These are phyloP conservation scores for Exophiala bonariae DNA, from an alignment of 2,329 filamentous ascomycete genomes.

Conservation along the genomic window DNA sequence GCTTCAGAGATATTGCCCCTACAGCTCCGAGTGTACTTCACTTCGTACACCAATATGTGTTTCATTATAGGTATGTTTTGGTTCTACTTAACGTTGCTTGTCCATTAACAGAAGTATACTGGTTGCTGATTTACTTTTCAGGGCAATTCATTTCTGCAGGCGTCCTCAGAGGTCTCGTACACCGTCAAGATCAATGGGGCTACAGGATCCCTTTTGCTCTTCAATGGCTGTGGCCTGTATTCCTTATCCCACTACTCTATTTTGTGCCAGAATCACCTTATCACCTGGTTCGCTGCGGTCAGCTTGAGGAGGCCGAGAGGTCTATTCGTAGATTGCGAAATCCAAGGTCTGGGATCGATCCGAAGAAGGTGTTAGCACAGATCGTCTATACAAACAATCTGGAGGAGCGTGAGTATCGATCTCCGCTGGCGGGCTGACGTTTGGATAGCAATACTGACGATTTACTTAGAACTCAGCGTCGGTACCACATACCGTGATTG, in stretches of 20 bases:
- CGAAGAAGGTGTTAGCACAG: constrained; percentile 34
- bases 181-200: neutral
- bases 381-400: constrained; percentile 39
- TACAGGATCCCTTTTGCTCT: constrained; percentile 21
- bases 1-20: constrained; percentile 64
- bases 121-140: constrained; percentile 10
- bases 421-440: constrained; percentile 33
- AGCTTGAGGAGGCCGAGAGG: constrained; percentile 42
- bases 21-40: neutral
- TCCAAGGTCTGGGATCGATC: constrained; percentile 18
- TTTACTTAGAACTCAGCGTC: neutral
- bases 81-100: too few relatives aligned
- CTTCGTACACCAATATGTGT: neutral
- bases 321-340: constrained; percentile 39
- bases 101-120: too few relatives aligned
- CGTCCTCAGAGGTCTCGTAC: constrained; percentile 12
- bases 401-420: constrained; percentile 35
- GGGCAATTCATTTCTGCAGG: constrained; percentile 54
- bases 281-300: constrained; percentile 50
- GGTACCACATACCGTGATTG: constrained; percentile 69
- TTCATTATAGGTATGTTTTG: constrained; percentile 35
- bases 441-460: constrained; percentile 28
- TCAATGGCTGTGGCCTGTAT: constrained; percentile 24
- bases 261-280: constrained; percentile 30
- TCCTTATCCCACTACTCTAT: constrained; percentile 10